Conservation (phyloP, 2,329 filamentous ascomycete species). For the Diaporthe nobilis region DNA sequence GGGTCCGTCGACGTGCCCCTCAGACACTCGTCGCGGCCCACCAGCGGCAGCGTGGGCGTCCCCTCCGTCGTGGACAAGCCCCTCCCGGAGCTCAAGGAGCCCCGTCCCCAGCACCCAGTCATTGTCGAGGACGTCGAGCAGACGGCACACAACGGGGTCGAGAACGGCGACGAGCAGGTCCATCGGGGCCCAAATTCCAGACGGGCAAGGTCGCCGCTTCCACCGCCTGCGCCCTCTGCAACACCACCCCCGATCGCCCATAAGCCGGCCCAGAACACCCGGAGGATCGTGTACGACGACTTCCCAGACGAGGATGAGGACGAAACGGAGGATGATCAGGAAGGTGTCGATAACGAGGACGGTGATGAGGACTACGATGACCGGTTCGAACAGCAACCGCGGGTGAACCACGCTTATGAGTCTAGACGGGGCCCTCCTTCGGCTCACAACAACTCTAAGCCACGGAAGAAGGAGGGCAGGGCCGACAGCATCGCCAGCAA, state of each 20-base stretch:
- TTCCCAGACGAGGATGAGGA: slow-evolving; percentile 25
- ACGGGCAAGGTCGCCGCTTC: not conserved
- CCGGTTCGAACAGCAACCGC: not conserved
- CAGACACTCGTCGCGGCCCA: slow-evolving; percentile 36
- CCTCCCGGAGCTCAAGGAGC: slow-evolving; percentile 14
- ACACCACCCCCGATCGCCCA: slow-evolving; percentile 35
- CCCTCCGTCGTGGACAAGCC: slow-evolving; percentile 28
- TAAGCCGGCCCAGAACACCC: slow-evolving; percentile 19
- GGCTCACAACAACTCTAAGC: slow-evolving; percentile 19
- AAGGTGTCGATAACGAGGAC: not conserved
- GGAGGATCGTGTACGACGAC: slow-evolving; percentile 33
- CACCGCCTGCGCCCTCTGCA: slow-evolving; percentile 17
- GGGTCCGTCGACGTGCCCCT: slow-evolving; percentile 8
- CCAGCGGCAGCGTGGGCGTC: slow-evolving; percentile 15
- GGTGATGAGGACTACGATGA: slow-evolving; percentile 19
- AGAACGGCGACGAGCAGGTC: not conserved
- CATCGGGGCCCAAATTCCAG: not conserved
- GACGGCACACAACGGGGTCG: not conserved
- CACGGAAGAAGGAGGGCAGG: slow-evolving; percentile 16
- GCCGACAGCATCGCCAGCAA: slow-evolving; percentile 33
- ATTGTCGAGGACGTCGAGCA: slow-evolving; percentile 32
- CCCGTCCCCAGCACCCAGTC: slow-evolving; percentile 19
- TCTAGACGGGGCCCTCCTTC: not conserved
- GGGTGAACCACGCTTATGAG: not conserved
- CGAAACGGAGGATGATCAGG: not conserved